A percentile compares a stretch with the other conserved stretches of the same genome.
These are phyloP conservation scores for Aphanomyces euteiches DNA, from an alignment of 352 stramenopile species.

Conservation along the genomic window DNA sequence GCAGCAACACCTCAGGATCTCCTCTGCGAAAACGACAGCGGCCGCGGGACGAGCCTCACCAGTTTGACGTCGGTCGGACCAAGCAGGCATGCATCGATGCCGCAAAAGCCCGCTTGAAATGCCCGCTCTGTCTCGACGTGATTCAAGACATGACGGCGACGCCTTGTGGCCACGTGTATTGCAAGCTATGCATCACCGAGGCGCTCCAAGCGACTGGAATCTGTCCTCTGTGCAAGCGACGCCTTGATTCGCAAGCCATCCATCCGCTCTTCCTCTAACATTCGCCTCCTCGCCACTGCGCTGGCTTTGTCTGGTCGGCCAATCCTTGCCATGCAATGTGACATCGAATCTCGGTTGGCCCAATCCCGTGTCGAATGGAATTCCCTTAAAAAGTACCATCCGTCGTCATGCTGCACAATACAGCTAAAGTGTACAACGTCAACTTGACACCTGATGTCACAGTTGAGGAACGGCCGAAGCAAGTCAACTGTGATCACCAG, in stretches of 20 bases:
- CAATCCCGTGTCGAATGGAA: too few relatives aligned
- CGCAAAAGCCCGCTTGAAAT: conserved; percentile 5
- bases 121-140: conserved; percentile 57
- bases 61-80: neutral
- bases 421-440: too few relatives aligned
- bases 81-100: conserved; percentile 7
- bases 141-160: conserved; percentile 80
- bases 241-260: conserved; percentile 59
- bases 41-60: neutral
- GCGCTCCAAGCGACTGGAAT: conserved; percentile 66
- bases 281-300: too few relatives aligned
- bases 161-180: conserved; percentile 77
- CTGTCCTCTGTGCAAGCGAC: conserved; percentile 69
- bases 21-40: neutral
- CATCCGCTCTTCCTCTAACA: conserved; percentile 76
- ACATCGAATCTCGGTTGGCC: too few relatives aligned
- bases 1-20: neutral
- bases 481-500: too few relatives aligned
- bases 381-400: too few relatives aligned
- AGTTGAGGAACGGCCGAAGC: too few relatives aligned
- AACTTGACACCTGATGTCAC: too few relatives aligned
- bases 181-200: conserved; percentile 60
- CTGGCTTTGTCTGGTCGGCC: too few relatives aligned
- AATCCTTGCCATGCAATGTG: too few relatives aligned
- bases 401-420: too few relatives aligned